Evolutionary conservation across 2,329 filamentous ascomycete species (phyloP).

Genomic region (Nigrograna mackinnonii): DNA sequence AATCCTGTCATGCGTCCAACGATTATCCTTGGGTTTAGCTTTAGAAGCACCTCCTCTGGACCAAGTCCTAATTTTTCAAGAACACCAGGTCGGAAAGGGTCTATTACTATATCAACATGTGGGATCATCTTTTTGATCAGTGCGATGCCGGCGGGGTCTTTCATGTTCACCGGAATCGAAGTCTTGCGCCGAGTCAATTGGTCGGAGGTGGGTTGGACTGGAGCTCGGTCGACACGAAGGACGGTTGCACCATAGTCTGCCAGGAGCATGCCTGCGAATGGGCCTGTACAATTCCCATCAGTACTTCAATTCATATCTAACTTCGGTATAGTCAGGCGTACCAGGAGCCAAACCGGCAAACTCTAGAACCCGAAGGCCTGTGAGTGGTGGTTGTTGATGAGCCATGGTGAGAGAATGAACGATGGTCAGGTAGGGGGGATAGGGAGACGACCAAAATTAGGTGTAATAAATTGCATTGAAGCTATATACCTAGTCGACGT

Average conservation of each 20-base stretch:
- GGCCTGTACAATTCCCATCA: conserved; percentile 52
- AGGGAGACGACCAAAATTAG: background rate
- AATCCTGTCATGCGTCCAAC: conserved; percentile 90
- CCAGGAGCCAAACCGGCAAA: conserved; percentile 66
- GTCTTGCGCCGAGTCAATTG: conserved; percentile 79
- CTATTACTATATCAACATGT: conserved; percentile 78
- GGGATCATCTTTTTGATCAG: conserved; percentile 69
- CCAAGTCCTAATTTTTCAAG: conserved; percentile 82
- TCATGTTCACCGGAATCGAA: conserved; percentile 80
- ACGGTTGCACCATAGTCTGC: conserved; percentile 86
- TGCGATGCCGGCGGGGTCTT: conserved; percentile 63
- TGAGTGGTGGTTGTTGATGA: conserved; percentile 52
- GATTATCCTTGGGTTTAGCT: conserved; percentile 74
- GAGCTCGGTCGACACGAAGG: conserved; percentile 76
- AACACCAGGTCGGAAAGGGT: conserved; percentile 90
- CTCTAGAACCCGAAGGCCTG: conserved; percentile 65
- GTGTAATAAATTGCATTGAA: conserved; percentile 6
- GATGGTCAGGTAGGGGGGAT: conserved; percentile 6
- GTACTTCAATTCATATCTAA: background rate
- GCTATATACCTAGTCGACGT: conserved; percentile 29
- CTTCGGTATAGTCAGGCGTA: conserved; percentile 33
- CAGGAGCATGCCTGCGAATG: conserved; percentile 82
- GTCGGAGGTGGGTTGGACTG: conserved; percentile 64
- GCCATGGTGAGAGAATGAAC: conserved; percentile 20
- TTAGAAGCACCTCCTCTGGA: conserved; percentile 66